Conservation (phyloP, 371 early-diverging fungal species). For the Blastocladiella emersonii region DNA sequence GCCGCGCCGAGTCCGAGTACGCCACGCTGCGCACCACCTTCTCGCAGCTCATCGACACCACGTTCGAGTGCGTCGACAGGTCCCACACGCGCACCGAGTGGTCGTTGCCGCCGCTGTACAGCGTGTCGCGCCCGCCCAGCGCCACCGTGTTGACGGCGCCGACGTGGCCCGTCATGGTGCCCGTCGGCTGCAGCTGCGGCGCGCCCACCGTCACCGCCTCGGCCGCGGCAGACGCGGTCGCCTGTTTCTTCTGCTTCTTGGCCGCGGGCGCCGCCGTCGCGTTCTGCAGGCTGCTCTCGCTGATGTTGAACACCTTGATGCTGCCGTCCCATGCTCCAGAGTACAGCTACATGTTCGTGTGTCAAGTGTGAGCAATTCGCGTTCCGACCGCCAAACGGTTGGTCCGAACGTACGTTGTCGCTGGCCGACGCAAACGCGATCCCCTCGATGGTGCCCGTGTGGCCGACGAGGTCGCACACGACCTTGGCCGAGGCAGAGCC, state of each 20-base stretch:
- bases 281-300: slow-evolving; percentile 12
- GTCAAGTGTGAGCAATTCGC: too few species aligned
- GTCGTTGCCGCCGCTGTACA: slow-evolving; percentile 85
- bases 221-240: not conserved
- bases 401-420: slow-evolving; percentile 8
- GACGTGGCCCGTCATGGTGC: slow-evolving; percentile 53
- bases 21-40: slow-evolving; percentile 61
- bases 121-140: slow-evolving; percentile 20
- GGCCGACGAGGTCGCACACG: not conserved
- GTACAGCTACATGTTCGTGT: slow-evolving; percentile 41
- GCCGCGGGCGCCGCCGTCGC: slow-evolving; percentile 19
- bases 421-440: slow-evolving; percentile 30
- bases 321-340: slow-evolving; percentile 65
- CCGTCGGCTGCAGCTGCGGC: slow-evolving; percentile 9
- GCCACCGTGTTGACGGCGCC: slow-evolving; percentile 51
- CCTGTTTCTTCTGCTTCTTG: slow-evolving; percentile 8
- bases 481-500: not conserved
- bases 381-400: not conserved
- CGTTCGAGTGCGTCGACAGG: slow-evolving; percentile 51
- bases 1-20: slow-evolving; percentile 44
- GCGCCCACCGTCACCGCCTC: not conserved
- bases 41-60: slow-evolving; percentile 73
- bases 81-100: slow-evolving; percentile 87
- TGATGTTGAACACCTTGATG: slow-evolving; percentile 54
- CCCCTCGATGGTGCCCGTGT: slow-evolving; percentile 28